Evolutionary conservation across 208 protist genomes (phyloP), one percentile per base, ranked within the genome.

Genomic region (Wallacemonas sp.): DNA sequence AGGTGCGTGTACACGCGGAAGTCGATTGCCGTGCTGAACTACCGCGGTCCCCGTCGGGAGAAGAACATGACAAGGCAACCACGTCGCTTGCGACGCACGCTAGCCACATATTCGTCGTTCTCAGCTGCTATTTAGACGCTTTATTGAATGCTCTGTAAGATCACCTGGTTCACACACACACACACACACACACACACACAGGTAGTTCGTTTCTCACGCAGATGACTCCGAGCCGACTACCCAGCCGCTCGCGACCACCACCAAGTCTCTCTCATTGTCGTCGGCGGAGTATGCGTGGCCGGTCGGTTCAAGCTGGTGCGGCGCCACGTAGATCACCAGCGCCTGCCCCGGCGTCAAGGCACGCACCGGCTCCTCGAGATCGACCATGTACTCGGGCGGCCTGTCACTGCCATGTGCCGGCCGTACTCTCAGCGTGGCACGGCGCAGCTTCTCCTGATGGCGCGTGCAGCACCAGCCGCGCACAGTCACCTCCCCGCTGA

Each of bases 331-430:
- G 1, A 74, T 61, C 32, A 91, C 84, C 3, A 91, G 61, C 33
- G 77, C 74, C 69, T 93, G 87, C 7, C 87, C 87, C 4, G 80
- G 8, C 11, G 82, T 77, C n/a, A 86, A 18, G n/a, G 84, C 82
- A 2, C 87, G 84, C 33, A 87, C 68, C 1, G 84, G 72, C 5
- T 49, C 61, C 5, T 78, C 69, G 16, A 89, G 81, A 10, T 52
- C 31, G 1, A 89, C 77, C 26, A 31, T n/a, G n/a, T n/a, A n/a
- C n/a, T n/a, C n/a, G n/a, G n/a, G n/a, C n/a, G 36, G 32, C 46
- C 63, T 29, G 29, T 23, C 31, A 20, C 2, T 23, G 77, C 16
- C 49, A 25, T 45, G 18, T 38, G 67, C 38, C 20, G 18, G 25
- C 2, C 44, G 16, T 41, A 57, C 10, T 2, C 46, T 61, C 18